Percentiles rank a stretch among this genome's conserved stretches.
Evolutionary conservation across 2,329 filamentous ascomycete genomes (phyloP).

Genomic region (Periconia sp.): DNA sequence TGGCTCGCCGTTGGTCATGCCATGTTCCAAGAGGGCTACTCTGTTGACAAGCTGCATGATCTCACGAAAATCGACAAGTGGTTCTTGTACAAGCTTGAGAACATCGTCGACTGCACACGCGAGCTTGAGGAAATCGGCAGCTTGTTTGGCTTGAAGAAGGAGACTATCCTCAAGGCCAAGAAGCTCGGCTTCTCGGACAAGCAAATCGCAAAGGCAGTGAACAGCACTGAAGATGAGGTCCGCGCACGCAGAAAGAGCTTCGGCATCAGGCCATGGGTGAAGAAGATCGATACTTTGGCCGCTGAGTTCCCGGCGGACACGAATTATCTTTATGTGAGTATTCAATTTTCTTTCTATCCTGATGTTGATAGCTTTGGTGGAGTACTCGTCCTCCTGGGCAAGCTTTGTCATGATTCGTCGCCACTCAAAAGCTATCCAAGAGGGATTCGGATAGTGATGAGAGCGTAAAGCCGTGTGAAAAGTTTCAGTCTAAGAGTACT

Average conservation of each 20-base stretch:
- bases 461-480: too few relatives aligned
- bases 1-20: constrained; percentile 98
- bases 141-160: constrained; percentile 84
- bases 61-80: constrained; percentile 99
- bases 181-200: constrained; percentile 97
- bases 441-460: too few relatives aligned
- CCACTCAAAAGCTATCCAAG: too few relatives aligned
- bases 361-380: background rate
- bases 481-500: too few relatives aligned
- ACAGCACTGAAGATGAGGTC: constrained; percentile 86
- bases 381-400: constrained; percentile 2
- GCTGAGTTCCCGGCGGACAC: constrained; percentile 95
- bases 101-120: constrained; percentile 88
- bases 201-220: constrained; percentile 88
- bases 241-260: constrained; percentile 84
- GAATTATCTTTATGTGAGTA: constrained; percentile 66
- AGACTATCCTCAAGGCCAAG: constrained; percentile 89
- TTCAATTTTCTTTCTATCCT: constrained; percentile 10
- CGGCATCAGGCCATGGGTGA: constrained; percentile 92
- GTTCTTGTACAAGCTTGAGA: constrained; percentile 98
- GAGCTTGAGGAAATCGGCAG: constrained; percentile 85
- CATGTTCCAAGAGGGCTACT: constrained; percentile 96
- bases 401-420: too few relatives aligned
- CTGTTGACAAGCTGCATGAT: constrained; percentile 88
- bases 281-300: constrained; percentile 97